phyloP scores from a whole-genome alignment of 345 rosid genomes.

The Toxicodendron radicans region DNA sequence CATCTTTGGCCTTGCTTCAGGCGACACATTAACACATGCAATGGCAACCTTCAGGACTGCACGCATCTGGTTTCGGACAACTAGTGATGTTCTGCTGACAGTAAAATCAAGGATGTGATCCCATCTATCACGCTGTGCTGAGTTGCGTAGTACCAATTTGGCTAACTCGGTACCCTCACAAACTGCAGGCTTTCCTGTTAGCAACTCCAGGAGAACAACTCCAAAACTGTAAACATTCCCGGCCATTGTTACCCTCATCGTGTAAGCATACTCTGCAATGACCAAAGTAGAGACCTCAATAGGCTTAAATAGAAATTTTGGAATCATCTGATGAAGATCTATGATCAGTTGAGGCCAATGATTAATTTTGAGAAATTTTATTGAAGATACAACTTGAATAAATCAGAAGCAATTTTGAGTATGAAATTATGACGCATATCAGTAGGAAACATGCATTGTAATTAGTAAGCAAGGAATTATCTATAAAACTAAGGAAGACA shows the following conservation, averaged over 20 bases:
- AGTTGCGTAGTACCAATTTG: slow-evolving; percentile 67
- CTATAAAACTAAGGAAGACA: too few species aligned
- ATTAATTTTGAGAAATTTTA: background rate
- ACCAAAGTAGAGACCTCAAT: background rate
- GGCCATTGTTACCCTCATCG: slow-evolving; percentile 77
- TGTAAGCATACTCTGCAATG: slow-evolving; percentile 84
- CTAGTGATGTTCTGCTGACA: slow-evolving; percentile 57
- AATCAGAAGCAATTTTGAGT: background rate
- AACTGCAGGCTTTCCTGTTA: slow-evolving; percentile 79
- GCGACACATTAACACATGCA: slow-evolving; percentile 61
- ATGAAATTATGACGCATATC: background rate
- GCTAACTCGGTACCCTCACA: slow-evolving; percentile 72
- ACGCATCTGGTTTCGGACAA: slow-evolving; percentile 70
- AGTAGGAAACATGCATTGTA: background rate
- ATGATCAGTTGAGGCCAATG: background rate
- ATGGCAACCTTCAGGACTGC: slow-evolving; percentile 71
- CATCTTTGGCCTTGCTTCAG: slow-evolving; percentile 78
- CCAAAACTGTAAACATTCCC: slow-evolving; percentile 82
- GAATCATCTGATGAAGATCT: background rate
- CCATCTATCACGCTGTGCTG: slow-evolving; percentile 40
- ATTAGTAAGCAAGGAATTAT: background rate
- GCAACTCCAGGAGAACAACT: slow-evolving; percentile 71
- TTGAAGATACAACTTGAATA: too few species aligned
- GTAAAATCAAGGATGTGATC: slow-evolving; percentile 68
- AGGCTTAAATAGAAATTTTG: background rate